phyloP scores from a whole-genome alignment of 202 grass and related monocot genomes.

The Zoysia matrella region DNA sequence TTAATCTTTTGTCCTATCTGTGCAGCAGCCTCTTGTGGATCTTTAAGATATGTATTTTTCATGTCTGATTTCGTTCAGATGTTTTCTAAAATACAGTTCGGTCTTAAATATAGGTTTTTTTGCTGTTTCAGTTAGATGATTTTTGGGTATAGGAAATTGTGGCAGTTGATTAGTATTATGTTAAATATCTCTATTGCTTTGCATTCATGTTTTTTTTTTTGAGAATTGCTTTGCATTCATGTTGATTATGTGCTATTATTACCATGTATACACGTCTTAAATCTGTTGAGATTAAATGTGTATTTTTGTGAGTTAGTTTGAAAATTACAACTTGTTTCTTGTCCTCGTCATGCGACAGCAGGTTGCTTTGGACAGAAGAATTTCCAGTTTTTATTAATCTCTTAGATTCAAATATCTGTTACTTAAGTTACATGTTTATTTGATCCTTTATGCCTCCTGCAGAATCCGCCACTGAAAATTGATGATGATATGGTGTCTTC shows the following conservation, averaged over 20 bases:
- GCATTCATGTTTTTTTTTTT: constrained; percentile 3
- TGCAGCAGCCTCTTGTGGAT: constrained; percentile 6
- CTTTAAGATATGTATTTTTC: constrained; percentile 17
- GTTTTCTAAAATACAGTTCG: constrained; percentile 2
- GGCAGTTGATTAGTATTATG: constrained; percentile 9
- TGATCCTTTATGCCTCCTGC: constrained; percentile 29
- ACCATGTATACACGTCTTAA: constrained; percentile 10
- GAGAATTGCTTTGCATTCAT: background rate
- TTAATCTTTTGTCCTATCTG: constrained; percentile 25
- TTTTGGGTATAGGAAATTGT: constrained; percentile 13
- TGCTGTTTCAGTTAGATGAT: background rate
- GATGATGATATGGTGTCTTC: constrained; percentile 52
- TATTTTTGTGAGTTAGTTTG: constrained; percentile 15
- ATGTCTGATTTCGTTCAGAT: constrained; percentile 23
- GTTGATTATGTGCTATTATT: constrained; percentile 1
- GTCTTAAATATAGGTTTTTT: background rate
- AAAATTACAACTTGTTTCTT: constrained; percentile 20
- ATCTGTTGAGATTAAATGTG: constrained; percentile 37
- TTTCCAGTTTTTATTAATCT: background rate
- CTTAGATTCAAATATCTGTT: constrained; percentile 36
- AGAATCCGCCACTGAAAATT: constrained; percentile 60
- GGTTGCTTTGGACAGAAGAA: constrained; percentile 14
- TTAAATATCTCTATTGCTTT: constrained; percentile 23
- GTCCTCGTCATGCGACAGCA: constrained; percentile 17
- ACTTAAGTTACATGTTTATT: constrained; percentile 33